Evolutionary conservation across 164 flowering plant genomes (phyloP).

Genomic region (Akebia trifoliata): DNA sequence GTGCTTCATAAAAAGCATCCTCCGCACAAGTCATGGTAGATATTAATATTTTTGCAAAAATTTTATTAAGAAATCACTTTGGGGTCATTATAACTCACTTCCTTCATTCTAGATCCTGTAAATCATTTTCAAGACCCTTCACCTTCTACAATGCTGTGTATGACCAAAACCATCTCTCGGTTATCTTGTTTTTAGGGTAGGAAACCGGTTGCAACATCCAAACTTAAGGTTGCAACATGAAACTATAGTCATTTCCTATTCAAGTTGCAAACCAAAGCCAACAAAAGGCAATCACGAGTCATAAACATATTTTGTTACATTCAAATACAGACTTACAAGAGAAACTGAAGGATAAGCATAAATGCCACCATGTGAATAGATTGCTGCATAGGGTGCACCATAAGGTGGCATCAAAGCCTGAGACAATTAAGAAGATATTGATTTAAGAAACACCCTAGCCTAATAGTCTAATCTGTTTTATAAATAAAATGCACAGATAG

Average conservation of each 20-base stretch:
- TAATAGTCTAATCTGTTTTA: no score
- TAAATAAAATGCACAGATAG: no score
- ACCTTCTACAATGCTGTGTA: neutral
- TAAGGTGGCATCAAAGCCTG: conserved; percentile 90
- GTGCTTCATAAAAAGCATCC: no score
- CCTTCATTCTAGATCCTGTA: neutral
- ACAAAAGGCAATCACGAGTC: no score
- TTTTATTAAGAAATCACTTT: neutral
- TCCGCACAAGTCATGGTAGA: no score
- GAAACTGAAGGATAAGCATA: conserved; percentile 82
- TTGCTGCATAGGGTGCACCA: conserved; percentile 85
- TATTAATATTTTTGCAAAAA: no score
- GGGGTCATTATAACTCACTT: neutral
- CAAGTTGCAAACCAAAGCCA: neutral
- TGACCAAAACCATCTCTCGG: neutral
- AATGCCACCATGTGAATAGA: conserved; percentile 81
- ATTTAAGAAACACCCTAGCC: conserved; percentile 1
- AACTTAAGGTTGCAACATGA: neutral
- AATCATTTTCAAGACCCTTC: neutral
- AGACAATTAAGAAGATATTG: conserved; percentile 11
- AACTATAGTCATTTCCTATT: neutral
- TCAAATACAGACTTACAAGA: conserved; percentile 48
- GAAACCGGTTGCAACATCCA: neutral
- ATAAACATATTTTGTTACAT: no score
- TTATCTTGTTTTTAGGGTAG: neutral